Evolutionary conservation across 306 rosid species (phyloP).

Genomic region (Prinsepia uniflora): DNA sequence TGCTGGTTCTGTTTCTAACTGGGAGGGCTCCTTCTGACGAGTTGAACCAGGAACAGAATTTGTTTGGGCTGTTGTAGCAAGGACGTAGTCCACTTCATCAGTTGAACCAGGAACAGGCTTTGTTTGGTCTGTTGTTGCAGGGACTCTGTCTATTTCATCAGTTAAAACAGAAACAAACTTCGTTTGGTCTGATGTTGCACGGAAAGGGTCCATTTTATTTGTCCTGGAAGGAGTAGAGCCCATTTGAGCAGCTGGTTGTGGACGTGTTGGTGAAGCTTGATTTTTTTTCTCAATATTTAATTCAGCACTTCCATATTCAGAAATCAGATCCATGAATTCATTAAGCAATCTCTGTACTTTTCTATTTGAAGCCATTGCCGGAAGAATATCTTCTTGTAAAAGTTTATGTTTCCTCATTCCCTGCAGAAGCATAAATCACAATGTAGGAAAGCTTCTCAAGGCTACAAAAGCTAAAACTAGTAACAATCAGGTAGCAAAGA

Average conservation of each 20-base stretch:
- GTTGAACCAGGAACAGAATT: conserved; percentile 15
- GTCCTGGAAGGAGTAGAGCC: conserved; percentile 19
- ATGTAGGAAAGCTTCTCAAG: background rate
- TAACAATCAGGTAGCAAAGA: background rate
- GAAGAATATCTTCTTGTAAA: conserved; percentile 88
- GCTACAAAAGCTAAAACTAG: background rate
- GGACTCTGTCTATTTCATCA: conserved; percentile 17
- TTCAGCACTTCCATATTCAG: conserved; percentile 62
- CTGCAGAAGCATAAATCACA: conserved; percentile 36
- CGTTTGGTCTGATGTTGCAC: conserved; percentile 20
- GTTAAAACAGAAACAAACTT: conserved; percentile 13
- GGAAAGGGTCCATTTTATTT: conserved; percentile 25
- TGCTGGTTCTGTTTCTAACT: conserved; percentile 15
- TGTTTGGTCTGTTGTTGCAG: no score
- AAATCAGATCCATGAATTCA: conserved; percentile 87
- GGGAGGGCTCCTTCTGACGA: conserved; percentile 24
- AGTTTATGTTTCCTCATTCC: conserved; percentile 93
- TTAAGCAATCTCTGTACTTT: conserved; percentile 93
- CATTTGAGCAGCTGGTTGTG: conserved; percentile 28
- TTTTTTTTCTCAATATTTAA: conserved; percentile 34
- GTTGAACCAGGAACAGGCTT: background rate
- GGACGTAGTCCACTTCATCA: conserved; percentile 24
- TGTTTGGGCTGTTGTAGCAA: conserved; percentile 21
- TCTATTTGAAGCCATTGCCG: conserved; percentile 95
- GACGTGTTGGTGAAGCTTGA: conserved; percentile 27